These are phyloP conservation scores for Alternaria sp. DNA, from an alignment of 2,329 filamentous ascomycete species.

Conservation along the genomic window DNA sequence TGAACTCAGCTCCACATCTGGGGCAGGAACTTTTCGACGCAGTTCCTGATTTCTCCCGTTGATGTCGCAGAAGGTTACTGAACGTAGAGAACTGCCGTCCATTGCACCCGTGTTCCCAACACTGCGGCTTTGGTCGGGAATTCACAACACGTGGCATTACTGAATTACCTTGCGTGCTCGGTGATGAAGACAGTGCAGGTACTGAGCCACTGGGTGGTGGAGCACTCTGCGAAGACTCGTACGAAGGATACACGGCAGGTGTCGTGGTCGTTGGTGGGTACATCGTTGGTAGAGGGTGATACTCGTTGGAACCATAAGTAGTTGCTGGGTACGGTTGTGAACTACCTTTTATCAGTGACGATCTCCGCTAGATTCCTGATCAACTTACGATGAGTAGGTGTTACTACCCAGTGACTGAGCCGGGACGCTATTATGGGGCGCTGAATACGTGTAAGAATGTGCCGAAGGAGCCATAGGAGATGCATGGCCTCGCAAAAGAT, in stretches of 20 bases:
- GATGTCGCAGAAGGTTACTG: slow-evolving; percentile 90
- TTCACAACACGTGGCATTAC: slow-evolving; percentile 68
- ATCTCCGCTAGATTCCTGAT: neutral
- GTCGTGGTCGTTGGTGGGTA: slow-evolving; percentile 47
- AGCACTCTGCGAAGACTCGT: slow-evolving; percentile 38
- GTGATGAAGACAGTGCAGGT: slow-evolving; percentile 40
- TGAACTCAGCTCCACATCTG: slow-evolving; percentile 92
- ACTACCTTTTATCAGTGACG: slow-evolving; percentile 29
- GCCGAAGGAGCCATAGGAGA: slow-evolving; percentile 36
- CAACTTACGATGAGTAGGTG: slow-evolving; percentile 45
- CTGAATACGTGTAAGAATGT: slow-evolving; percentile 44
- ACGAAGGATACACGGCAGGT: slow-evolving; percentile 43
- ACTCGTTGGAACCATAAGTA: slow-evolving; percentile 45
- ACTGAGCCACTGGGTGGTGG: slow-evolving; percentile 27
- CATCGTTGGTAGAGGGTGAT: slow-evolving; percentile 47
- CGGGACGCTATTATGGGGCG: slow-evolving; percentile 41
- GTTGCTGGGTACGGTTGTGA: slow-evolving; percentile 44
- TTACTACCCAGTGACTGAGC: slow-evolving; percentile 40
- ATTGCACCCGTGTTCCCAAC: slow-evolving; percentile 97
- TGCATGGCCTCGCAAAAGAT: slow-evolving; percentile 40
- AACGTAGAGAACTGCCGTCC: slow-evolving; percentile 95
- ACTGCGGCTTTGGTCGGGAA: slow-evolving; percentile 88
- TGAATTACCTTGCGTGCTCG: slow-evolving; percentile 33
- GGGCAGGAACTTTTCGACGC: slow-evolving; percentile 89
- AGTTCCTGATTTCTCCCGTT: slow-evolving; percentile 92